Evolutionary conservation across 306 rosid genomes (phyloP).

Genomic region (Dicorynia guianensis): DNA sequence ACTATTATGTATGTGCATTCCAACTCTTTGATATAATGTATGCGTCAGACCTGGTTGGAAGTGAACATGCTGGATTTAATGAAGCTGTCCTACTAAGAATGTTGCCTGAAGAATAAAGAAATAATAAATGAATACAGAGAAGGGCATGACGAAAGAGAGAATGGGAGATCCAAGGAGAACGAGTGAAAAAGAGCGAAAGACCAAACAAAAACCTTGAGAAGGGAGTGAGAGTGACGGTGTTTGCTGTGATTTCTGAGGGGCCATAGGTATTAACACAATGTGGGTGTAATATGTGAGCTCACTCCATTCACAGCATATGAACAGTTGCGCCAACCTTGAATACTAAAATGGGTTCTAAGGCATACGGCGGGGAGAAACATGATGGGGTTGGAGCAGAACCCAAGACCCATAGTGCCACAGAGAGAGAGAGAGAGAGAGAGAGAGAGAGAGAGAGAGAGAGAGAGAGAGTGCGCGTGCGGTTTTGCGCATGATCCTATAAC

Average conservation of each 20-base stretch:
- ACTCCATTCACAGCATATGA: slow-evolving; percentile 20
- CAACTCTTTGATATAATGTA: not conserved
- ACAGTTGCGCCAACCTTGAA: slow-evolving; percentile 18
- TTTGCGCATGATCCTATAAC: slow-evolving; percentile 79
- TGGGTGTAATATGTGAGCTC: slow-evolving; percentile 40
- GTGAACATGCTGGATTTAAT: slow-evolving; percentile 67
- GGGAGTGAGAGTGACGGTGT: not conserved
- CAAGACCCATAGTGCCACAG: not conserved
- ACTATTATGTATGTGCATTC: no score
- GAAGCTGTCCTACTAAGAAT: slow-evolving; percentile 60
- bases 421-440: slow-evolving; percentile 36
- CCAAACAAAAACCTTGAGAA: slow-evolving; percentile 44
- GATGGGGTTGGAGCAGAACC: slow-evolving; percentile 43
- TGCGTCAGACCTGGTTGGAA: slow-evolving; percentile 35
- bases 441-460: slow-evolving; percentile 17
- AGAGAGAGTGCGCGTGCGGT: slow-evolving; percentile 60
- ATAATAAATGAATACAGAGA: slow-evolving; percentile 52
- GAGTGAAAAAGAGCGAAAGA: slow-evolving; percentile 36
- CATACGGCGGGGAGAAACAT: slow-evolving; percentile 41
- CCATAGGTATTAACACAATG: not conserved
- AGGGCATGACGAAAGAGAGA: slow-evolving; percentile 45
- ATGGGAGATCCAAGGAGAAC: slow-evolving; percentile 73
- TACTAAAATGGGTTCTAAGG: slow-evolving; percentile 19
- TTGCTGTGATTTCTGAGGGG: slow-evolving; percentile 3
- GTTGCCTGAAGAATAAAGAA: slow-evolving; percentile 46